Base-by-base conservation (phyloP, 2,329 filamentous ascomycete genomes). In the Davidsoniella virescens region DNA sequence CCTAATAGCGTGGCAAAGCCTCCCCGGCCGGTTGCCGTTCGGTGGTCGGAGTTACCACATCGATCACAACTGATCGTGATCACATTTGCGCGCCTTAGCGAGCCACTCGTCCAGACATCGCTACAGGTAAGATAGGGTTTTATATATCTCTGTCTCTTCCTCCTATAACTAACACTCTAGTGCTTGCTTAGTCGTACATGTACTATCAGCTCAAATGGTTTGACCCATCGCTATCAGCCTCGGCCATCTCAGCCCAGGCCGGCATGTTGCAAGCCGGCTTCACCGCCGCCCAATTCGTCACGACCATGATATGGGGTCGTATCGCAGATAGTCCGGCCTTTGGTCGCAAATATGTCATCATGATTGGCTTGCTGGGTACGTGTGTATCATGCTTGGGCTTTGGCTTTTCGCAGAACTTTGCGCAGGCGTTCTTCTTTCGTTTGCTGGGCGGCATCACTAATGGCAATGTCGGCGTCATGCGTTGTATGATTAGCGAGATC, bases 181-280 rank as follows among this genome's bases (percentile, higher is more conserved):
- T 36, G n/a, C 33, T 17, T 18, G 2, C 4, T 23, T 67, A 83
- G 63, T 75, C 83, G 1, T 93, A 93, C 64, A 79, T 93, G 70
- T 93, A 86, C 65, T 93, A 90, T 63, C 85, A 92, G 62, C 74
- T 94, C n/a, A 79, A 78, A 57, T 90, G 81, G 52, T 90, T 94
- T 57, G 67, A 75, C 52, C 66, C 70, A 0, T 63, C 58, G 8
- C 65, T 76, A 12, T 64, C 75, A 0, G 67, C 73, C 56, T 71
- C 84, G 20, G 78, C 74, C 2, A 87, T 94, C 56, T 77, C 87
- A 0, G 71, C 73, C 17, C 86, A 92, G 61, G 83, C 84, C 1
- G 87, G 87, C 38, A 66, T 93, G 2, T 68, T 94, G 20, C 78
- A 84, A 44, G 85, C 82, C 10, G 80, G 79, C 38, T 94, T 94